Evolutionary conservation across 805 yeast species (phyloP).

Genomic region (Wickerhamiella occidentalis): DNA sequence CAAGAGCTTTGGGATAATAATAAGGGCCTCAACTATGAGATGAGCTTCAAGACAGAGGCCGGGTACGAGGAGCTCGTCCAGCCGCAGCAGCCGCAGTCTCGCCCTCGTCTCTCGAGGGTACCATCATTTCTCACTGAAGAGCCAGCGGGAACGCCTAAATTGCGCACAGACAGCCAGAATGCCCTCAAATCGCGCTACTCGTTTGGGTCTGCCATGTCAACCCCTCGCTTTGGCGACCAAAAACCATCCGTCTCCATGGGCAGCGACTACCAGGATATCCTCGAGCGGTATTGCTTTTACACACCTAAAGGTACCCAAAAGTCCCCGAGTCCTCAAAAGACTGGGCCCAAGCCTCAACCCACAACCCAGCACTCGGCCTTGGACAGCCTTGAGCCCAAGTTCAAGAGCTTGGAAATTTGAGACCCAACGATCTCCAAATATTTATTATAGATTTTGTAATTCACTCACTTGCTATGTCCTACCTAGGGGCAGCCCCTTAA

Average conservation of each 20-base stretch:
- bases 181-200: constrained; percentile 24
- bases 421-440: neutral
- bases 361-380: neutral
- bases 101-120: constrained; percentile 2
- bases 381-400: no score
- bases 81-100: constrained; percentile 4
- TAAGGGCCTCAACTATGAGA: constrained; percentile 41
- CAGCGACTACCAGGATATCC: constrained; percentile 29
- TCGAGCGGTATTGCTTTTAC: constrained; percentile 32
- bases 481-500: no score
- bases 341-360: no score
- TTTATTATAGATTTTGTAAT: neutral
- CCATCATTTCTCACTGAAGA: constrained; percentile 4
- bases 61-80: neutral
- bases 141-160: constrained; percentile 10
- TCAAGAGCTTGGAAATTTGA: neutral
- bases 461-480: neutral
- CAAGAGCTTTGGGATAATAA: constrained; percentile 74
- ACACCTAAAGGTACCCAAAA: constrained; percentile 15
- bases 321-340: neutral
- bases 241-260: constrained; percentile 24
- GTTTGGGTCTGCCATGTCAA: constrained; percentile 23
- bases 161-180: neutral
- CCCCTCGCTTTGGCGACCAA: constrained; percentile 6
- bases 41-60: constrained; percentile 31